Evolutionary conservation across 2,329 filamentous ascomycete genomes (phyloP).

Genomic region (Penicillium occitanis): DNA sequence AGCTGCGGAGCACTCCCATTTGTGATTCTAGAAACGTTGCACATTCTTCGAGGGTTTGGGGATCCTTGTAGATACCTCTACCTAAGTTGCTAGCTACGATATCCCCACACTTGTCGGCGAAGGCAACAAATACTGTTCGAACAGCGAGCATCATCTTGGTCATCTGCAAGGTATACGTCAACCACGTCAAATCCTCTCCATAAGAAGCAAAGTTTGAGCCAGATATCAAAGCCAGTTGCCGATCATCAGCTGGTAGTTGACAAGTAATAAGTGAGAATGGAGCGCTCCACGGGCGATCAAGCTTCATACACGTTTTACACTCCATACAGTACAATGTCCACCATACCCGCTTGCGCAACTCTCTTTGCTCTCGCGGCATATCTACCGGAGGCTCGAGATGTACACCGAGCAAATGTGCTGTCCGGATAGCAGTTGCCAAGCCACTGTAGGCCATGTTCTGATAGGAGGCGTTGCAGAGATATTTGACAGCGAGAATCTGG

Average conservation of each 20-base stretch:
- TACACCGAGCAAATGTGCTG: constrained; percentile 51
- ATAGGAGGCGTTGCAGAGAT: constrained; percentile 51
- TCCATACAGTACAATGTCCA: constrained; percentile 54
- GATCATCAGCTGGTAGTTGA: constrained; percentile 41
- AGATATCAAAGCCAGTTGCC: constrained; percentile 30
- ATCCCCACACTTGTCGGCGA: constrained; percentile 34
- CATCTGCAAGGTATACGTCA: constrained; percentile 39
- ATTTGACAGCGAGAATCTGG: constrained; percentile 47
- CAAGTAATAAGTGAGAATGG: constrained; percentile 37
- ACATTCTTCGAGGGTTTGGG: constrained; percentile 30
- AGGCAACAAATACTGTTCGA: constrained; percentile 35
- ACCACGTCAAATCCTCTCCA: constrained; percentile 40
- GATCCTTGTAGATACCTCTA: constrained; percentile 34
- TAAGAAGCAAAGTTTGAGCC: constrained; percentile 35
- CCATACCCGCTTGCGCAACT: constrained; percentile 54
- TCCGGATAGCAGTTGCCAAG: constrained; percentile 45
- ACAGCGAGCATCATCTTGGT: constrained; percentile 38
- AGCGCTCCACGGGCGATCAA: constrained; percentile 48
- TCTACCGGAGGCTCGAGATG: constrained; percentile 47
- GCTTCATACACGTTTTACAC: constrained; percentile 48
- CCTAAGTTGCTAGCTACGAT: constrained; percentile 24
- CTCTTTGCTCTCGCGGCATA: constrained; percentile 37
- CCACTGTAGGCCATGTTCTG: constrained; percentile 51
- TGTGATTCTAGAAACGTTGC: constrained; percentile 33
- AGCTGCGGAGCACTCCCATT: constrained; percentile 31